Percentiles rank a stretch among this genome's conserved stretches.
Conservation (phyloP, 495 filamentous ascomycete species). For the Penicillium maclennaniae region DNA sequence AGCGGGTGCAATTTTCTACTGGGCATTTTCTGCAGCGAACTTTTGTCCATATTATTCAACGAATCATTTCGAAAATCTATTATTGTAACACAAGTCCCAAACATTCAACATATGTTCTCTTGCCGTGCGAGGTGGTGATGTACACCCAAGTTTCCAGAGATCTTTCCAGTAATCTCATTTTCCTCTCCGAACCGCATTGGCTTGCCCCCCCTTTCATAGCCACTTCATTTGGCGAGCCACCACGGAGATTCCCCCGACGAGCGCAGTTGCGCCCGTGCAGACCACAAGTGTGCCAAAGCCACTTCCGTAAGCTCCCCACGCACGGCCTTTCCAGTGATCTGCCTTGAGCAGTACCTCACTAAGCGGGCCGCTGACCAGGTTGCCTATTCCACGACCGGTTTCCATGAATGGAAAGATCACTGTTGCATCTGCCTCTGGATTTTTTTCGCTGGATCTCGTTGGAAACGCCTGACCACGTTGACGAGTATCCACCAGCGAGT, state of each 20-base stretch:
- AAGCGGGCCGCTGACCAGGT: constrained; percentile 52
- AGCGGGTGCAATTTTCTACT: neutral
- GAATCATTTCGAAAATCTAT: neutral
- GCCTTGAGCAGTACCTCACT: constrained; percentile 32
- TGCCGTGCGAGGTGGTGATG: neutral
- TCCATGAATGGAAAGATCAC: constrained; percentile 58
- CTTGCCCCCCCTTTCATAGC: constrained; percentile 6
- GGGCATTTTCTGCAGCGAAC: neutral
- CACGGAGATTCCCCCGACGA: constrained; percentile 35
- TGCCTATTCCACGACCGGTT: constrained; percentile 60
- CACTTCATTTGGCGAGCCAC: constrained; percentile 17
- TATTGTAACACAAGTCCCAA: neutral
- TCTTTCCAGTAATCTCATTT: neutral
- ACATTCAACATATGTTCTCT: neutral
- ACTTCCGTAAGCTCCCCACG: constrained; percentile 33
- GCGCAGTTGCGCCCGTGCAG: constrained; percentile 39
- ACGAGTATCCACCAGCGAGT: constrained; percentile 54
- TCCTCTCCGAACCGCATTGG: neutral
- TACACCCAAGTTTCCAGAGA: neutral
- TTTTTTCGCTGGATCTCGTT: constrained; percentile 40
- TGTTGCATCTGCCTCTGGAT: constrained; percentile 39
- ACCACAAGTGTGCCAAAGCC: constrained; percentile 37
- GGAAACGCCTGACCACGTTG: constrained; percentile 56
- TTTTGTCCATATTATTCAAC: neutral
- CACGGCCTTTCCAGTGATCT: constrained; percentile 12